Conservation (phyloP, 2,329 filamentous ascomycete species). For the Sporothrix dimorphospora region DNA sequence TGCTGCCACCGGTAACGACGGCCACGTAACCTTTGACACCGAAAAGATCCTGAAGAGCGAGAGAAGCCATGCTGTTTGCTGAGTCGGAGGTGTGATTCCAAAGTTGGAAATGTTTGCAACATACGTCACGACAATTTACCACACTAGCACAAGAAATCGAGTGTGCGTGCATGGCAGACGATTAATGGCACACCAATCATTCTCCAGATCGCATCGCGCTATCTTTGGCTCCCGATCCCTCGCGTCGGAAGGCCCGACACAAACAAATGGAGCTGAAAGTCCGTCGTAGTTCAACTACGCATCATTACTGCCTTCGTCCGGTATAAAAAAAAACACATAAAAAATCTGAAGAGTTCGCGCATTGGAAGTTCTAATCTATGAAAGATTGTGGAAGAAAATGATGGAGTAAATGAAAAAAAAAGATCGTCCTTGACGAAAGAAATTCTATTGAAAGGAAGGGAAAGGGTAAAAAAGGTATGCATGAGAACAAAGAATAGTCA, state of each 20-base stretch:
- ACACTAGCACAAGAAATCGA: too few species aligned
- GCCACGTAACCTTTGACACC: slow-evolving; percentile 41
- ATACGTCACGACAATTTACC: neutral
- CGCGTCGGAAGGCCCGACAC: neutral
- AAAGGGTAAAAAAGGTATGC: neutral
- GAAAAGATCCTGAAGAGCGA: slow-evolving; percentile 19
- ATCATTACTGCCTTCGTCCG: too few species aligned
- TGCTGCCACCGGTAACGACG: slow-evolving; percentile 41
- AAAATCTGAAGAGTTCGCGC: too few species aligned
- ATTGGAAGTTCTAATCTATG: too few species aligned
- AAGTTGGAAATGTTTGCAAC: too few species aligned
- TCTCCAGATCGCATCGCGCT: neutral
- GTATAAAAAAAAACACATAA: too few species aligned
- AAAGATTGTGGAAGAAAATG: neutral
- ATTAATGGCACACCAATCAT: too few species aligned
- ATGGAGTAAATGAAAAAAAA: too few species aligned
- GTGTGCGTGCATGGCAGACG: neutral
- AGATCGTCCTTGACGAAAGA: neutral
- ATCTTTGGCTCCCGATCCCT: neutral
- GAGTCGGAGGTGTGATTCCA: too few species aligned
- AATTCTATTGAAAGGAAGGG: neutral
- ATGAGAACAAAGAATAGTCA: neutral
- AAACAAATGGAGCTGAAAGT: too few species aligned
- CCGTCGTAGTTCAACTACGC: too few species aligned
- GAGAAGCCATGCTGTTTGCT: slow-evolving; percentile 23